Percentiles rank a stretch among this genome's conserved stretches.
phyloP scores from a whole-genome alignment of 345 rosid species.

The Brassica carinata region DNA sequence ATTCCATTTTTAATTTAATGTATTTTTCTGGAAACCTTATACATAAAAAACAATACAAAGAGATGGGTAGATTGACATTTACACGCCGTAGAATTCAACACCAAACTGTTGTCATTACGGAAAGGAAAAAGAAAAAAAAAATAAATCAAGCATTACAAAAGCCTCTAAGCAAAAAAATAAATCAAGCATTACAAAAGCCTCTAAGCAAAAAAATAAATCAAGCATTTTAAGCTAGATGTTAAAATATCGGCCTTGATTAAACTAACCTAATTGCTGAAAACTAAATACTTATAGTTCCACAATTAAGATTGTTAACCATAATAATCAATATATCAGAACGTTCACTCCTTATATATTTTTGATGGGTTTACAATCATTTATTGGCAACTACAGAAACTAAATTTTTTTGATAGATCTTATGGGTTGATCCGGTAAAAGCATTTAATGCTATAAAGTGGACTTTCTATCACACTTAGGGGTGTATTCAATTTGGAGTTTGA shows the following conservation, averaged over 20 bases:
- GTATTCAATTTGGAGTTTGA: too few relatives aligned
- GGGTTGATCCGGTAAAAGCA: too few relatives aligned
- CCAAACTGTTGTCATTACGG: slow-evolving; percentile 38
- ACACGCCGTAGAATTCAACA: slow-evolving; percentile 37
- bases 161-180: too few relatives aligned
- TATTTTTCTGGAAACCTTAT: not conserved
- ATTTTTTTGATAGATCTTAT: too few relatives aligned
- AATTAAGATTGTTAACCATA: not conserved
- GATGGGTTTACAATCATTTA: not conserved
- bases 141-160: too few relatives aligned
- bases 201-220: not conserved
- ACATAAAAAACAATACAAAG: not conserved
- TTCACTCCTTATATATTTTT: not conserved
- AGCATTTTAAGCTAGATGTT: not conserved
- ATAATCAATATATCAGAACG: not conserved
- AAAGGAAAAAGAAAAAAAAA: not conserved
- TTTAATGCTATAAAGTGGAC: too few relatives aligned
- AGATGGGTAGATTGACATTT: slow-evolving; percentile 34
- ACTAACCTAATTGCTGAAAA: not conserved
- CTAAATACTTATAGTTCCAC: not conserved
- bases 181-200: too few relatives aligned
- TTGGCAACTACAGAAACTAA: not conserved
- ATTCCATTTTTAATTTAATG: not conserved
- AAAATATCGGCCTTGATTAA: not conserved
- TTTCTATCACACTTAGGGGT: too few relatives aligned